Conservation (phyloP, 805 yeast genomes). For the Yarrowia hollandica region DNA sequence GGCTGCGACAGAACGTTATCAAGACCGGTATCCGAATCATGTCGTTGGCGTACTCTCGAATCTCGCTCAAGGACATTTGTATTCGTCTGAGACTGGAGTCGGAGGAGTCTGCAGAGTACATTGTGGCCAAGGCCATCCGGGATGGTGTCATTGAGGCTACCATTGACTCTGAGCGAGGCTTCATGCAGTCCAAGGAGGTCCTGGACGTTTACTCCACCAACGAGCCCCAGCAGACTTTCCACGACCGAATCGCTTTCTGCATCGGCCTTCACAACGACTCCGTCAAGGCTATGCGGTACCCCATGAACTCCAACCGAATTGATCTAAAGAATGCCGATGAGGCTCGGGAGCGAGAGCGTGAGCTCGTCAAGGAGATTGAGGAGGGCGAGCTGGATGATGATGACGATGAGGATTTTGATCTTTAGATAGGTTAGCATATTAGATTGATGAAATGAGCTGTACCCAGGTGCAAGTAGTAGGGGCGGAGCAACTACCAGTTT, state of each 20-base stretch:
- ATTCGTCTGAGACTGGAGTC: constrained; percentile 86
- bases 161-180: constrained; percentile 87
- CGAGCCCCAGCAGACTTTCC: constrained; percentile 83
- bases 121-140: constrained; percentile 93
- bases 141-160: constrained; percentile 97
- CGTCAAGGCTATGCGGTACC: constrained; percentile 94
- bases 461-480: background rate
- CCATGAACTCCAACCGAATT: constrained; percentile 53
- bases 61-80: constrained; percentile 91
- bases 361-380: constrained; percentile 48
- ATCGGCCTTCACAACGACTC: constrained; percentile 84
- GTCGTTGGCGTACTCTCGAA: constrained; percentile 84
- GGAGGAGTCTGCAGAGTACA: constrained; percentile 95
- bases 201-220: constrained; percentile 83
- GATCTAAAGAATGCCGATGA: constrained; percentile 55
- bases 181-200: constrained; percentile 85
- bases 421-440: constrained; percentile 27
- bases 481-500: no score
- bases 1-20: constrained; percentile 94
- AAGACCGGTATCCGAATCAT: constrained; percentile 96
- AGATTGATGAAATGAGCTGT: background rate
- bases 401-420: constrained; percentile 36
- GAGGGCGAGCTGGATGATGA: constrained; percentile 47
- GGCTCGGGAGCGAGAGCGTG: constrained; percentile 58
- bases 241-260: constrained; percentile 92